Evolutionary conservation across 2,329 filamentous ascomycete genomes (phyloP), one percentile per base, ranked within the genome.

Genomic region (Tolypocladium sp.): DNA sequence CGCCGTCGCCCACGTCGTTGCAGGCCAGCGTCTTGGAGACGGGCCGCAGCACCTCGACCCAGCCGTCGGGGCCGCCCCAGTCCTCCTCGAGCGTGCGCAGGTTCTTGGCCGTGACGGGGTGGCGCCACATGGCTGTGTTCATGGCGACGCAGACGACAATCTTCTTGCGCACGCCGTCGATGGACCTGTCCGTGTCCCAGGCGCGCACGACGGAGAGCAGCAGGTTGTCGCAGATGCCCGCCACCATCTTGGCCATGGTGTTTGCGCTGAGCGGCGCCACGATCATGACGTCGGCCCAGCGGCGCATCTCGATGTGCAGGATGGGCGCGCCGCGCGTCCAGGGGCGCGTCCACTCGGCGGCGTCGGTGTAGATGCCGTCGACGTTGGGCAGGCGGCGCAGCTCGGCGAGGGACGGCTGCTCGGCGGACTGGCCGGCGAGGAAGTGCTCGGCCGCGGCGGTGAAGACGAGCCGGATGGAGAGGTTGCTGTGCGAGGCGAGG

Each of bases 121-220:
- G 91, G 58, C 80, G 78, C 88, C 90, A 96, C 92, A 96, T 96
- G 4, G 87, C 86, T 30, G 85, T 91, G 71, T 97, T 96, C 91
- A 96, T 96, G 37, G 89, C 86, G 1, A 88, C 87, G 2, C 89
- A 89, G 0, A 93, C 88, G 2, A 94, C 67, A 41, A 96, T 91
- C 63, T 87, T 88, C 71, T 80, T 84, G 57, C 69, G 72, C 7
- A 51, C 56, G 20, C 69, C 73, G 61, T 89, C 85, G 8, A 88
- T 75, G 20, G 79, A 69, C 0, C 85, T 84, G n/a, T 79, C 80
- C 0, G 86, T 87, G 73, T 97, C 93, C 94, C 93, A 99, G 0
- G 93, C 93, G 25, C 93, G 80, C 42, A 94, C 81, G 0, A 94
- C 88, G 55, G 76, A 80, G 17, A 85, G 88, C 6, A 97, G 71